phyloP scores from a whole-genome alignment of 441 rosid species.

The Gossypium trilobum region DNA sequence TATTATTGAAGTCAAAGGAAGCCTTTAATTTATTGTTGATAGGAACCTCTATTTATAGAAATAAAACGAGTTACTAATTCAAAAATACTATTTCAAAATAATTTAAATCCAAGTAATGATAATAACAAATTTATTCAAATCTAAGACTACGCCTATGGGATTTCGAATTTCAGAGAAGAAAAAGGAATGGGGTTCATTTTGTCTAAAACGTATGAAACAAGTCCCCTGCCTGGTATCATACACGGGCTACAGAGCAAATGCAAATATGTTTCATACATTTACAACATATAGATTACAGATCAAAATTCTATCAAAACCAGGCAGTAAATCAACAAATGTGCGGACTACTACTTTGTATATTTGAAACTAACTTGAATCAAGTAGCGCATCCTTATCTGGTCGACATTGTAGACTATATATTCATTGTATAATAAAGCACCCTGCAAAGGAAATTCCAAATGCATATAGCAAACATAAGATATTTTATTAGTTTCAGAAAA shows the following conservation, averaged over 20 bases:
- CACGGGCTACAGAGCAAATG: background rate
- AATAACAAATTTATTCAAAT: too few species aligned
- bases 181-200: too few species aligned
- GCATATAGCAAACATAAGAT: background rate
- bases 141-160: too few species aligned
- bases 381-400: slow-evolving; percentile 73
- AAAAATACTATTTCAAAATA: too few species aligned
- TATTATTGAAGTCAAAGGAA: too few species aligned
- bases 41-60: too few species aligned
- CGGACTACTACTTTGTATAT: slow-evolving; percentile 18
- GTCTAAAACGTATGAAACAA: background rate
- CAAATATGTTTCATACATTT: background rate
- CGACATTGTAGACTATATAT: slow-evolving; percentile 75
- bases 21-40: too few species aligned
- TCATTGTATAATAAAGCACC: slow-evolving; percentile 60
- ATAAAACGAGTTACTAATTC: too few species aligned
- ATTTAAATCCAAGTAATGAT: too few species aligned
- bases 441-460: slow-evolving; percentile 30
- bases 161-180: too few species aligned
- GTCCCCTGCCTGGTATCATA: background rate
- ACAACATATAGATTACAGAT: background rate
- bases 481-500: background rate
- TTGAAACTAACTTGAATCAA: slow-evolving; percentile 70
- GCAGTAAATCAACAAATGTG: background rate
- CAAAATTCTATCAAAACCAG: background rate